Percentiles rank a stretch among this genome's conserved stretches.
Evolutionary conservation across 2,329 filamentous ascomycete genomes (phyloP).

Genomic region (Fusarium incarnatum): DNA sequence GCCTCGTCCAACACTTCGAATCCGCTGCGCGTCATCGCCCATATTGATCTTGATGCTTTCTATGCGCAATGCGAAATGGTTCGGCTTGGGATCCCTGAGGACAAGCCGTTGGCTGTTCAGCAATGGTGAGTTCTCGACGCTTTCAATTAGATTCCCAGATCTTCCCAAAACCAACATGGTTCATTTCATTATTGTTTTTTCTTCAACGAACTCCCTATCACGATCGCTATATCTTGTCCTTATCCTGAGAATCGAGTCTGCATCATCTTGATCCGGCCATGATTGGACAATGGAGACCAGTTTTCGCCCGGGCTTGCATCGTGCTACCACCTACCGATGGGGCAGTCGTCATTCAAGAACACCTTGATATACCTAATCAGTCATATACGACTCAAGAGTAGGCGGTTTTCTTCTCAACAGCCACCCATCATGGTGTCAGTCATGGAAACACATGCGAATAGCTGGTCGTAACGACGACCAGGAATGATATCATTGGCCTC

Average conservation of each 20-base stretch:
- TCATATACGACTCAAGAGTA: not conserved
- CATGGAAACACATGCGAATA: not conserved
- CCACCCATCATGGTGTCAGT: not conserved
- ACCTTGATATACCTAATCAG: not conserved
- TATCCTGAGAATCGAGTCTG: slow-evolving; percentile 12
- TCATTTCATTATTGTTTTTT: not conserved
- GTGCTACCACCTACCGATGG: slow-evolving; percentile 17
- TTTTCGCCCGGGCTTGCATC: slow-evolving; percentile 17
- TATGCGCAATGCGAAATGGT: slow-evolving; percentile 98
- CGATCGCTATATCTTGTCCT: not conserved
- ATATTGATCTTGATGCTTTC: slow-evolving; percentile 97
- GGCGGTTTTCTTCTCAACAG: too few species aligned
- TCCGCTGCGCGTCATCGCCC: slow-evolving; percentile 87
- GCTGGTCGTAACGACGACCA: not conserved
- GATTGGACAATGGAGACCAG: slow-evolving; percentile 6
- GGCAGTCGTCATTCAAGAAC: not conserved
- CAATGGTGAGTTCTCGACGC: slow-evolving; percentile 74
- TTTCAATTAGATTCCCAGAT: not conserved
- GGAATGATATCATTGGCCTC: not conserved
- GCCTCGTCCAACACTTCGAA: slow-evolving; percentile 76
- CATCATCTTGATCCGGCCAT: not conserved
- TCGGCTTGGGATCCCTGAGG: slow-evolving; percentile 77
- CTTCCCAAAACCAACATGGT: not conserved
- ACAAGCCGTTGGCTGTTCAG: slow-evolving; percentile 89
- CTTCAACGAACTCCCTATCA: not conserved